Conservation (phyloP, 768 basidiomycete genomes). For the Lentinula guzmanii region DNA sequence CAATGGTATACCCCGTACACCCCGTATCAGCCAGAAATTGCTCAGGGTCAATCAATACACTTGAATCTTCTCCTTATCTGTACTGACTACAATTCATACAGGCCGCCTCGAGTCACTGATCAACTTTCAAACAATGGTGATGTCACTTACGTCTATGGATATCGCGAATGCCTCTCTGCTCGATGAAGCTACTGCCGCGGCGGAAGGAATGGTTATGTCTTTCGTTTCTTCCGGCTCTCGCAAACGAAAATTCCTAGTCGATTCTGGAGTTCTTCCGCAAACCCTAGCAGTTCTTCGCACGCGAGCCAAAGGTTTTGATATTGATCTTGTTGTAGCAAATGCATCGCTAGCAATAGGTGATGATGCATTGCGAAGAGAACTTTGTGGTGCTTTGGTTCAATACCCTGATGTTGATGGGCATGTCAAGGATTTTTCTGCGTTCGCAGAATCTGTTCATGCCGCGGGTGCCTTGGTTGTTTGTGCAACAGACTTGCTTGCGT, state of each 20-base stretch:
- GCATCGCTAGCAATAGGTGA: conserved; percentile 44
- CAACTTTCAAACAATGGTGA: conserved; percentile 96
- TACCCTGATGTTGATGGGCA: conserved; percentile 90
- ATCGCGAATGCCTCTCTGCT: conserved; percentile 94
- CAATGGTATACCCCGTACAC: conserved; percentile 98
- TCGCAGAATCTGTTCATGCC: conserved; percentile 66
- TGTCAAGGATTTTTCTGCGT: conserved; percentile 63
- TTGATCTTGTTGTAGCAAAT: conserved; percentile 71
- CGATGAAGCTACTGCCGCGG: conserved; percentile 93
- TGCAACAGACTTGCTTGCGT: conserved; percentile 87
- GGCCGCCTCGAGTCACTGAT: conserved; percentile 94
- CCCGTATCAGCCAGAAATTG: conserved; percentile 94
- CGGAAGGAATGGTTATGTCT: conserved; percentile 96
- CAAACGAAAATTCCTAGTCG: conserved; percentile 81
- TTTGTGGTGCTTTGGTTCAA: conserved; percentile 88
- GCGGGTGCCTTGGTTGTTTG: conserved; percentile 78
- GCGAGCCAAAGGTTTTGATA: conserved; percentile 91
- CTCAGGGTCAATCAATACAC: conserved; percentile 65
- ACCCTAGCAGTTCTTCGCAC: conserved; percentile 86
- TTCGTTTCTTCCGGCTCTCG: conserved; percentile 62
- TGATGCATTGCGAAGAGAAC: conserved; percentile 46
- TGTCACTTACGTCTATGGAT: conserved; percentile 89
- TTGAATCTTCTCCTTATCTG: conserved; percentile 3
- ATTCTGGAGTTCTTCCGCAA: conserved; percentile 78
- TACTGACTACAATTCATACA: conserved; percentile 21